A percentile compares a stretch with the other conserved stretches of the same genome.
phyloP scores from a whole-genome alignment of 2,329 filamentous ascomycete genomes.

The Elsinoe perseae region DNA sequence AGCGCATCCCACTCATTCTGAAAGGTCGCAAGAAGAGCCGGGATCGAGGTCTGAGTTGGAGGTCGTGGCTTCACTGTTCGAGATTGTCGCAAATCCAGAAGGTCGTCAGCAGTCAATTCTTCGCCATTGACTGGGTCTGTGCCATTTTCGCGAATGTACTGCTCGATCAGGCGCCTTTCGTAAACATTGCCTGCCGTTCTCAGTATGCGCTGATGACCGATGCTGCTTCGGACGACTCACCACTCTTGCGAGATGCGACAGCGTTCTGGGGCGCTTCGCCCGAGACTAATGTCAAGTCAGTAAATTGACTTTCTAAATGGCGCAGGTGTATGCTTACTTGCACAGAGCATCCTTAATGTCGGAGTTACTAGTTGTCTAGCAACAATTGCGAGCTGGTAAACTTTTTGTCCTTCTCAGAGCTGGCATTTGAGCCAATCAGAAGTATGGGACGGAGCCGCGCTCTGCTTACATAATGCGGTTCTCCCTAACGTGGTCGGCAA shows the following conservation, averaged over 20 bases:
- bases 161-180: slow-evolving; percentile 89
- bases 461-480: not conserved
- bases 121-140: slow-evolving; percentile 88
- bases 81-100: slow-evolving; percentile 77
- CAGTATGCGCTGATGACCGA: slow-evolving; percentile 18
- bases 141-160: slow-evolving; percentile 86
- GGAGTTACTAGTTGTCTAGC: too few relatives aligned
- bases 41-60: slow-evolving; percentile 90
- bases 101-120: slow-evolving; percentile 72
- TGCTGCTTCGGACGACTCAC: slow-evolving; percentile 42
- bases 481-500: too few relatives aligned
- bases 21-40: slow-evolving; percentile 85
- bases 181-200: slow-evolving; percentile 65
- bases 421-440: slow-evolving; percentile 10
- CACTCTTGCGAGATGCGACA: slow-evolving; percentile 89
- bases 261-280: slow-evolving; percentile 93
- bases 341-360: slow-evolving; percentile 29
- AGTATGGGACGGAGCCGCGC: not conserved
- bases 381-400: too few relatives aligned
- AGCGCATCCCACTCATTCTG: slow-evolving; percentile 98
- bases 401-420: too few relatives aligned
- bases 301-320: too few relatives aligned
- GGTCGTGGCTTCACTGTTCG: slow-evolving; percentile 81
- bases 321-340: slow-evolving; percentile 29
- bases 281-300: slow-evolving; percentile 57